Conservation (phyloP, 2,329 filamentous ascomycete species). For the Colletotrichum incanum region DNA sequence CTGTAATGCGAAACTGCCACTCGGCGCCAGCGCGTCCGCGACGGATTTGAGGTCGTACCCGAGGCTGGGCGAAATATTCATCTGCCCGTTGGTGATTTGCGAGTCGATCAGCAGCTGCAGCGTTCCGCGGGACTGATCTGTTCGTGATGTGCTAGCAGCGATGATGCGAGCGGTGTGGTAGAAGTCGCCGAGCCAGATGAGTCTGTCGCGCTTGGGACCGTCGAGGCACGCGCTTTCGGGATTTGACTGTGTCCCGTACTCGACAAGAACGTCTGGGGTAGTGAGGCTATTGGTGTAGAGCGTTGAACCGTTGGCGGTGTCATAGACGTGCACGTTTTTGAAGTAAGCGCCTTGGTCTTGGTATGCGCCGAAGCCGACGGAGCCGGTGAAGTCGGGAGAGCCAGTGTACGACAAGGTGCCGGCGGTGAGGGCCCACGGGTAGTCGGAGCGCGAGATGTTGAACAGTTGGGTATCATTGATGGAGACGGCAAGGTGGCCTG, state of each 20-base stretch:
- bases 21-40: slow-evolving; percentile 6
- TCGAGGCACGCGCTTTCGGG: slow-evolving; percentile 56
- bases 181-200: slow-evolving; percentile 74
- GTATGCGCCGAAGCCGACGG: slow-evolving; percentile 59
- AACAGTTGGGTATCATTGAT: slow-evolving; percentile 47
- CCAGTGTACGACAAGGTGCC: not conserved
- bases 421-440: slow-evolving; percentile 37
- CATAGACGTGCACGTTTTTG: slow-evolving; percentile 52
- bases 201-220: slow-evolving; percentile 71
- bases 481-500: slow-evolving; percentile 49
- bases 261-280: slow-evolving; percentile 51
- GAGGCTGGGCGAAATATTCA: slow-evolving; percentile 38
- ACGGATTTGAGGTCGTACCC: slow-evolving; percentile 38
- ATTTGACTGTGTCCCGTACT: slow-evolving; percentile 56
- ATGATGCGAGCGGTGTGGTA: slow-evolving; percentile 58
- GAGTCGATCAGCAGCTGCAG: slow-evolving; percentile 50
- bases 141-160: slow-evolving; percentile 52
- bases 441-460: slow-evolving; percentile 38
- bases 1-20: slow-evolving; percentile 16
- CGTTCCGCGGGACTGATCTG: slow-evolving; percentile 54
- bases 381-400: slow-evolving; percentile 45
- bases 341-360: slow-evolving; percentile 57
- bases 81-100: slow-evolving; percentile 37
- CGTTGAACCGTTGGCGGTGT: slow-evolving; percentile 49
- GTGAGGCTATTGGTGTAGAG: slow-evolving; percentile 51